Evolutionary conservation across 495 filamentous ascomycete genomes (phyloP), one percentile per base, ranked within the genome.

Genomic region (Aspergillus sclerotiicarbonarius): DNA sequence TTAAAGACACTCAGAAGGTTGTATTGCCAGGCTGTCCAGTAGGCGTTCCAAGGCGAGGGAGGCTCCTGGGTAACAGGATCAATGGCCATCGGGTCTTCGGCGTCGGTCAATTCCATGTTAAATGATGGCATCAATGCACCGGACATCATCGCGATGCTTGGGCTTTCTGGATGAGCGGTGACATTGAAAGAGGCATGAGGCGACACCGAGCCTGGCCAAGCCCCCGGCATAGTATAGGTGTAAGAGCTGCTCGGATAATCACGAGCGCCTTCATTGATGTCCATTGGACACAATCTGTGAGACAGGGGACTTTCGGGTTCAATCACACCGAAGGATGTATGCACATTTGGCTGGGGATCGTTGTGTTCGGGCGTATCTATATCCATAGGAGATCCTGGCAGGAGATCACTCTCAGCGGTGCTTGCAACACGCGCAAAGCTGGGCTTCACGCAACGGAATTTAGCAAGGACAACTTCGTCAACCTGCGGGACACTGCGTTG

Each of bases 141-240:
- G 31, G 59, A 58, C 54, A 65, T 57, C 33, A 43, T 30, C 19
- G 52, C 37, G 8, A 32, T 15, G n/a, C 2, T 5, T 25, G 25
- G 25, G 5, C 30, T 19, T 16, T 10, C 3, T 33, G 18, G n/a
- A 15, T 21, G 10, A 25, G 31, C 4, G 8, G 8, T 19, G n/a
- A 20, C 49, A 21, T 47, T 8, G 35, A n/a, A 32, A 29, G 39
- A 37, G 10, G 16, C 4, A n/a, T 30, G 10, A 37, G 29, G 30
- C 31, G 7, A 12, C 33, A 51, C 49, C 1, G 50, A 19, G 1
- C 43, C 51, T 16, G 62, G 62, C 57, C 57, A 64, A 25, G 54
- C 39, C 21, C 62, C 62, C 7, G 62, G 62, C 4, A 64, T 57
- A 32, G 2, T 3, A 25, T 8, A 39, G 16, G 6, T 25, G 3